A percentile compares a stretch with the other conserved stretches of the same genome.
Conservation (phyloP, 768 basidiomycete genomes). For the Omphalotus guepiniiformis region DNA sequence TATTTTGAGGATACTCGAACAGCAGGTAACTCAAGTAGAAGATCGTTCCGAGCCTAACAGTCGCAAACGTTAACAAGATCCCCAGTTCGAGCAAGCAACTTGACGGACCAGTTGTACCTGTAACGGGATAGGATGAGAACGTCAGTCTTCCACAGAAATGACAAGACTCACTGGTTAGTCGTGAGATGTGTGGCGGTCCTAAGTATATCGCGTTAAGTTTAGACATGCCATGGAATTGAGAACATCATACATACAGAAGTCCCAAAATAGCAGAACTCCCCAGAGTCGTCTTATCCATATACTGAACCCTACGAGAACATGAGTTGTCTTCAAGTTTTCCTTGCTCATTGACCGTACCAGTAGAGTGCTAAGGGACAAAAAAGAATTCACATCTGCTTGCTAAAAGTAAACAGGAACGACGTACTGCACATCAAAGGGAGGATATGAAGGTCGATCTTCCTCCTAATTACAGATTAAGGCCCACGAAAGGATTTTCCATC, state of each 20-base stretch:
- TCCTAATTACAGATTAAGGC: conserved; percentile 12
- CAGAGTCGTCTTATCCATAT: conserved; percentile 52
- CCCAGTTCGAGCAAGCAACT: not conserved
- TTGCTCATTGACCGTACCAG: conserved; percentile 18
- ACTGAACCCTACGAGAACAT: conserved; percentile 36
- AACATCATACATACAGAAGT: conserved; percentile 33
- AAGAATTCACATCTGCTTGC: too few relatives aligned
- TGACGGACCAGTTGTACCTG: conserved; percentile 7
- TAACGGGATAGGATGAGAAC: not conserved
- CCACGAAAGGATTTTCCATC: not conserved
- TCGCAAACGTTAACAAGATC: not conserved
- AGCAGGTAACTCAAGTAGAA: conserved; percentile 68
- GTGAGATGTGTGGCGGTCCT: conserved; percentile 5
- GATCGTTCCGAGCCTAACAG: conserved; percentile 66
- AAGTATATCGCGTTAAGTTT: too few relatives aligned
- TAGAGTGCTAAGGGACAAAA: too few relatives aligned
- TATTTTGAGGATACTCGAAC: conserved; percentile 74
- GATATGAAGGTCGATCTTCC: conserved; percentile 48
- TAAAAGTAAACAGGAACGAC: too few relatives aligned
- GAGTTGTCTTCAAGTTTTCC: not conserved
- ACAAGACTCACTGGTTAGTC: conserved; percentile 4
- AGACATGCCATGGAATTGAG: not conserved
- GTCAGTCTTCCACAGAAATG: conserved; percentile 13
- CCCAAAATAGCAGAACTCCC: conserved; percentile 47
- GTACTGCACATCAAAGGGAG: conserved; percentile 53